A percentile compares a stretch with the other conserved stretches of the same genome.
Evolutionary conservation across 2,329 filamentous ascomycete species (phyloP).

Genomic region (Lojkania enalia): DNA sequence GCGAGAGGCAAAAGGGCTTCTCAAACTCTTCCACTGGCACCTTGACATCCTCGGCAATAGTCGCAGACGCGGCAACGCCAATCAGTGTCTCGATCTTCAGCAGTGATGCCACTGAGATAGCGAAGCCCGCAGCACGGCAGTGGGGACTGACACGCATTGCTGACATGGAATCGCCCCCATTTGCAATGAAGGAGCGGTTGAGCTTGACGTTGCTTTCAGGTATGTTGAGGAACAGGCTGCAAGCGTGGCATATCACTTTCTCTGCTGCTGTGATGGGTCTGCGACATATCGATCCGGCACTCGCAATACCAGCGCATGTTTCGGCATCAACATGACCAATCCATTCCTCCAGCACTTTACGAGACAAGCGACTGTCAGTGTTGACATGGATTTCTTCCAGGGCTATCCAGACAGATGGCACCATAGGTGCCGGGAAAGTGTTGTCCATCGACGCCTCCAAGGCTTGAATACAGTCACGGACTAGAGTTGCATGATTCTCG

Average conservation of each 20-base stretch:
- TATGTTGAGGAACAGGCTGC: not conserved
- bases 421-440: not conserved
- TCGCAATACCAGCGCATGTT: not conserved
- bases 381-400: conserved; percentile 1
- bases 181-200: conserved; percentile 1
- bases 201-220: not conserved
- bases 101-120: not conserved
- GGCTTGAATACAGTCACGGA: not conserved
- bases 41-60: not conserved
- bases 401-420: not conserved
- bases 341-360: not conserved
- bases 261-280: not conserved
- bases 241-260: not conserved
- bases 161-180: conserved; percentile 5
- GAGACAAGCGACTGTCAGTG: not conserved
- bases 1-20: not conserved
- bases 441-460: not conserved
- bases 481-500: not conserved
- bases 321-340: not conserved
- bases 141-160: conserved; percentile 4
- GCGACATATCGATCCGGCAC: not conserved
- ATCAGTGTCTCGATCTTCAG: not conserved
- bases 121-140: not conserved
- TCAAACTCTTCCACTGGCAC: not conserved
- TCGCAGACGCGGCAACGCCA: not conserved